Percentiles rank a stretch among this genome's conserved stretches.
Evolutionary conservation across 2,329 filamentous ascomycete species (phyloP).

Genomic region (Fusarium sp.): DNA sequence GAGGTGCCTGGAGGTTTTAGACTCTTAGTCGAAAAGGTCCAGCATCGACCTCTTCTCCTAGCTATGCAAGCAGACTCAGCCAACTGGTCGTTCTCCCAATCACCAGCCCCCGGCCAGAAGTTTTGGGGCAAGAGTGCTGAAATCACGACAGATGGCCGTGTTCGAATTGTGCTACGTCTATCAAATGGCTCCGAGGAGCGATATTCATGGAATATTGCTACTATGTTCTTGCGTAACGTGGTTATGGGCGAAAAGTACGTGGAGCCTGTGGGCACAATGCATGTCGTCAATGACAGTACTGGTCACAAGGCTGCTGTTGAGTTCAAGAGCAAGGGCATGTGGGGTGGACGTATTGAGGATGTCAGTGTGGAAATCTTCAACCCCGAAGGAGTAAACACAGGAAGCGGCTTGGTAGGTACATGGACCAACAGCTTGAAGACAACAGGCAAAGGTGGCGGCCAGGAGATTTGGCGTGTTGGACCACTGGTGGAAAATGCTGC

Average conservation of each 20-base stretch:
- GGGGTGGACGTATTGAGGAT: slow-evolving; percentile 92
- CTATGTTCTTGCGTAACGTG: slow-evolving; percentile 92
- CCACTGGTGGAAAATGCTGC: slow-evolving; percentile 80
- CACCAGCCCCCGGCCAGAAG: slow-evolving; percentile 89
- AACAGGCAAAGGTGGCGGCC: slow-evolving; percentile 67
- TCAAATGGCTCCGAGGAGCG: slow-evolving; percentile 76
- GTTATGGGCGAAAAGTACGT: slow-evolving; percentile 99
- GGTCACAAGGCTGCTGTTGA: slow-evolving; percentile 86
- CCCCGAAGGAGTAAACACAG: slow-evolving; percentile 70
- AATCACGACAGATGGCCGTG: slow-evolving; percentile 89
- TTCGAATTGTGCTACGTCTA: slow-evolving; percentile 76
- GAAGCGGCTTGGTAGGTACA: slow-evolving; percentile 78
- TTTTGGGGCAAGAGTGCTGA: slow-evolving; percentile 99
- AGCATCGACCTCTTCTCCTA: slow-evolving; percentile 89
- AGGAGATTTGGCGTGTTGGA: slow-evolving; percentile 82
- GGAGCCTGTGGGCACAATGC: slow-evolving; percentile 92
- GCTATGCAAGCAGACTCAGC: slow-evolving; percentile 92
- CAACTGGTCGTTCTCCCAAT: slow-evolving; percentile 87
- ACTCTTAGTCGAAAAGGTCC: slow-evolving; percentile 94
- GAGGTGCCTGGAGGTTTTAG: slow-evolving; percentile 79
- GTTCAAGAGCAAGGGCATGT: slow-evolving; percentile 97
- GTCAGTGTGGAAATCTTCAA: slow-evolving; percentile 80
- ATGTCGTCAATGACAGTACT: slow-evolving; percentile 82
- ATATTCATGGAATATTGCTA: slow-evolving; percentile 90
- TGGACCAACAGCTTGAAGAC: slow-evolving; percentile 83